Evolutionary conservation across 257 asterid species (phyloP), one percentile per base, ranked within the genome.

Genomic region (Jaltomata sinuosa): DNA sequence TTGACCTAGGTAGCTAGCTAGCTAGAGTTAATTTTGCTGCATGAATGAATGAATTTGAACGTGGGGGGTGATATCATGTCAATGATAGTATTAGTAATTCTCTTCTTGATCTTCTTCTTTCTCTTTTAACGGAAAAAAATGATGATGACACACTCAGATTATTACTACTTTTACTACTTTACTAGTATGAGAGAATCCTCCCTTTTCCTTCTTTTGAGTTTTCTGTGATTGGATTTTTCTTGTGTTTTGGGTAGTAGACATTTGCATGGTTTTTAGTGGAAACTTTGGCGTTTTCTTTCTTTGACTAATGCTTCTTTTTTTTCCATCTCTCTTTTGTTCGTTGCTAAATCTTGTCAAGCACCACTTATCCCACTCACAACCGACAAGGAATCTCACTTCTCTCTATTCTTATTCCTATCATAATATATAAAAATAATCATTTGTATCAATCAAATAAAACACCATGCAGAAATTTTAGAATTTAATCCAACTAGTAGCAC

Each of bases 211-310:
- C 50, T 25, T 54, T 81, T 22, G 80, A 42, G n/a, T n/a, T 72
- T 42, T 80, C 21, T n/a, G 72, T 54, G 54, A 54, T 54, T 80
- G 38, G 68, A 32, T 55, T 54, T 64, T 80, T 34, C 84, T 81
- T 59, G 69, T 64, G 72, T 81, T 57, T 59, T 38, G 84, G 49
- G 71, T 55, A 49, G 38, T n/a, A 54, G 45, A 82, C 76, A 86
- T 53, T 57, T 86, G 88, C 89, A 83, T 84, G 89, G 85, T 71
- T 86, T 87, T 88, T 85, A 88, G 89, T 83, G 89, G 87, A 47
- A 64, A 83, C 36, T 85, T 88, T 88, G 91, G 91, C 88, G 88
- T 86, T 83, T 88, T 83, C 84, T 82, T 71, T 21, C 71, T 80
- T 80, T 81, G 69, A 81, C 84, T 54, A 36, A 16, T 81, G 22